A percentile compares a stretch with the other conserved stretches of the same genome.
Evolutionary conservation across 768 basidiomycete genomes (phyloP).

Genomic region (Boletus sp.): DNA sequence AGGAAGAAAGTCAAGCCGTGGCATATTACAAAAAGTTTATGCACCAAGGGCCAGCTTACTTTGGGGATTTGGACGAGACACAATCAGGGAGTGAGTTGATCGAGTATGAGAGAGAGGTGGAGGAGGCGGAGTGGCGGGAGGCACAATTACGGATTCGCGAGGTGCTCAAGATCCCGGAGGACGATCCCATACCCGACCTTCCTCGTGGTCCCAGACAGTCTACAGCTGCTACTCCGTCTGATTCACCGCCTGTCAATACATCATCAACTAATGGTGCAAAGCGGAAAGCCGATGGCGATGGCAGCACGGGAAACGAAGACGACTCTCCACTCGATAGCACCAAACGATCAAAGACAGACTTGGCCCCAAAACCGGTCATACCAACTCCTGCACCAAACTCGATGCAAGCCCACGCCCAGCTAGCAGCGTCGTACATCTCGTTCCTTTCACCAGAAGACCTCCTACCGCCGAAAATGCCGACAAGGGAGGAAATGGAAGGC

Average conservation of each 20-base stretch:
- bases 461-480: conserved; percentile 72
- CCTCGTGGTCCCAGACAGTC: conserved; percentile 32
- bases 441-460: conserved; percentile 74
- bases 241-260: conserved; percentile 20
- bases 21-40: conserved; percentile 84
- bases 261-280: conserved; percentile 38
- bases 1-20: conserved; percentile 78
- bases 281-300: conserved; percentile 52
- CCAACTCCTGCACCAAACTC: conserved; percentile 4
- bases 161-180: conserved; percentile 47
- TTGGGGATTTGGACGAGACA: conserved; percentile 85
- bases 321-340: conserved; percentile 23
- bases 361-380: conserved; percentile 2
- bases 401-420: conserved; percentile 40
- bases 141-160: conserved; percentile 54
- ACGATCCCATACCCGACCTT: conserved; percentile 51
- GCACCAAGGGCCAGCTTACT: conserved; percentile 85
- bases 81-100: conserved; percentile 54
- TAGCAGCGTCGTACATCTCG: conserved; percentile 67
- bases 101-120: conserved; percentile 65
- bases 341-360: conserved; percentile 30
- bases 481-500: conserved; percentile 72
- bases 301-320: conserved; percentile 31
- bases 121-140: conserved; percentile 73
- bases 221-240: conserved; percentile 7